Percentiles rank a stretch among this genome's conserved stretches.
These are phyloP conservation scores for Penicillium alfredii DNA, from an alignment of 495 filamentous ascomycete genomes.

Conservation along the genomic window DNA sequence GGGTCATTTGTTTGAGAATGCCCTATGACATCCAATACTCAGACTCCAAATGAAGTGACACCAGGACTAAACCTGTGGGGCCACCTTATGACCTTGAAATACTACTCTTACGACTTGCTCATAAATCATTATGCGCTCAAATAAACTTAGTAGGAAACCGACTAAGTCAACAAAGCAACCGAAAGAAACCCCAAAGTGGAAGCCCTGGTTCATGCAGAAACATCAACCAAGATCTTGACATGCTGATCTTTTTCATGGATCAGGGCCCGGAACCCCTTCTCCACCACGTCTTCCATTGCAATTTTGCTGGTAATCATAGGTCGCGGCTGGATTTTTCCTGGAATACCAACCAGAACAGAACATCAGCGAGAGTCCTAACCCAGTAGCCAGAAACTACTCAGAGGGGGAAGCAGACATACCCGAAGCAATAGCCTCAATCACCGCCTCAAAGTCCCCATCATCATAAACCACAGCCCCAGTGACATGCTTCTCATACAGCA, in stretches of 20 bases:
- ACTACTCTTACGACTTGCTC: too few species aligned
- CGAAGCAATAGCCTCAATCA: slow-evolving; percentile 48
- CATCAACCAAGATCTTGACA: slow-evolving; percentile 47
- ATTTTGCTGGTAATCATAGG: slow-evolving; percentile 54
- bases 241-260: slow-evolving; percentile 50
- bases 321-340: slow-evolving; percentile 24
- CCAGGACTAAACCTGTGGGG: too few species aligned
- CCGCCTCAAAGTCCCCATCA: slow-evolving; percentile 48
- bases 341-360: slow-evolving; percentile 20
- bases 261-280: slow-evolving; percentile 49
- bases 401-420: slow-evolving; percentile 24
- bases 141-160: too few species aligned
- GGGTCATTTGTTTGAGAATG: too few species aligned
- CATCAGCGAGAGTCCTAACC: slow-evolving; percentile 22
- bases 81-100: too few species aligned
- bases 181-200: too few species aligned
- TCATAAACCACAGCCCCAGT: slow-evolving; percentile 33
- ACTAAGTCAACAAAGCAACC: not conserved
- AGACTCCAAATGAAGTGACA: too few species aligned
- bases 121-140: too few species aligned
- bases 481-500: slow-evolving; percentile 23
- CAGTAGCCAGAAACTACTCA: not conserved
- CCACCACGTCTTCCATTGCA: slow-evolving; percentile 44
- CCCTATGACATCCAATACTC: too few species aligned
- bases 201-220: slow-evolving; percentile 12